Evolutionary conservation across 2,329 filamentous ascomycete species (phyloP).

Genomic region (Tolypocladium guangdongense): DNA sequence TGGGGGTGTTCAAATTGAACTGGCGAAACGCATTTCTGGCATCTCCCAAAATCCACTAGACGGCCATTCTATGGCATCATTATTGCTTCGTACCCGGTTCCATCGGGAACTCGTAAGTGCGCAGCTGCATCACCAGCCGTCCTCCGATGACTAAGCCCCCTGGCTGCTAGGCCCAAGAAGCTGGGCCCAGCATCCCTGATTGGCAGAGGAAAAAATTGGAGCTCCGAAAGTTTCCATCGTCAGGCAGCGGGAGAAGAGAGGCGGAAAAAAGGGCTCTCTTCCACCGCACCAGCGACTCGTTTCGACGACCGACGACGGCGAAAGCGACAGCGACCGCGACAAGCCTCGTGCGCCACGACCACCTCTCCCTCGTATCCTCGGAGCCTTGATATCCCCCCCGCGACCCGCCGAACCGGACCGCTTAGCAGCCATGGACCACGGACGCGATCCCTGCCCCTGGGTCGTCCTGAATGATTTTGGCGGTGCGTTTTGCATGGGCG

Average conservation of each 20-base stretch:
- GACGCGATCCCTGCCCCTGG: conserved; percentile 92
- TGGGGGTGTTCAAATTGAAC: background rate
- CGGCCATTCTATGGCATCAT: too few species aligned
- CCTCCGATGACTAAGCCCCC: background rate
- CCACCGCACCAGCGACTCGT: background rate
- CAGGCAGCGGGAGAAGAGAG: background rate
- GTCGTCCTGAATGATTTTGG: conserved; percentile 96
- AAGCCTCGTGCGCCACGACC: background rate
- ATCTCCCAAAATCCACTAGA: background rate
- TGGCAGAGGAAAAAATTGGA: background rate
- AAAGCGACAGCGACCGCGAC: background rate
- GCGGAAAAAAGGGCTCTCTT: background rate
- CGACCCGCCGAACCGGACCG: background rate
- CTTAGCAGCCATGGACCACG: conserved; percentile 68
- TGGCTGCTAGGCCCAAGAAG: background rate
- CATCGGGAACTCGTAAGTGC: too few species aligned
- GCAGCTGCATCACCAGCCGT: too few species aligned
- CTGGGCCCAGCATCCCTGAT: background rate
- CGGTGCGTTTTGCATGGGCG: conserved; percentile 92
- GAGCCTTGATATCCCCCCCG: background rate
- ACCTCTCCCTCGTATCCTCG: background rate
- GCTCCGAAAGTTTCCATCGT: background rate
- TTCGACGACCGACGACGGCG: background rate
- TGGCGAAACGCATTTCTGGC: background rate
- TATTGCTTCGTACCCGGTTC: too few species aligned